Conservation (phyloP, 108 stramenopile genomes). For the Cyclotella sp. region DNA sequence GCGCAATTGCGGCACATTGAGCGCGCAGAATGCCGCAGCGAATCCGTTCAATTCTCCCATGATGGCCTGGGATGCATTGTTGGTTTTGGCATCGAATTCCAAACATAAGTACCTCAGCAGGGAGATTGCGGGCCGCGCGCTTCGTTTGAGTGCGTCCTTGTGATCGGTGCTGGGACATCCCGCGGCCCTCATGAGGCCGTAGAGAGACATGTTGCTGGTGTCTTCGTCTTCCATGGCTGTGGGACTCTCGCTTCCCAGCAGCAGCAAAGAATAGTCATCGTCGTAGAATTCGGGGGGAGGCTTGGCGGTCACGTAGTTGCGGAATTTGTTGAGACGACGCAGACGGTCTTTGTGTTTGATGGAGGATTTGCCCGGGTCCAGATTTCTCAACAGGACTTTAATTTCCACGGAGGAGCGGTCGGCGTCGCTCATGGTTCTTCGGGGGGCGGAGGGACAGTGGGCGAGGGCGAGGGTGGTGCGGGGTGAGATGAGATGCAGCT, state of each 20-base stretch:
- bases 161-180: conserved; percentile 73
- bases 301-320: conserved; percentile 71
- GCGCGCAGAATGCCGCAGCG: conserved; percentile 64
- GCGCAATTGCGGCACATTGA: conserved; percentile 63
- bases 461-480: too few relatives aligned
- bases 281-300: conserved; percentile 89
- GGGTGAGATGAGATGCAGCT: too few relatives aligned
- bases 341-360: conserved; percentile 87
- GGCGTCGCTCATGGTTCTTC: conserved; percentile 31
- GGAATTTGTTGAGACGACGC: conserved; percentile 80
- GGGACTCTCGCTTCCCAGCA: conserved; percentile 76
- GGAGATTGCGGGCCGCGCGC: conserved; percentile 75
- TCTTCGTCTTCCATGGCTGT: conserved; percentile 69
- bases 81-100: conserved; percentile 51
- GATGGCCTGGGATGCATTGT: neutral
- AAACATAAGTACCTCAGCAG: conserved; percentile 76
- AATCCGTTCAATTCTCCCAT: conserved; percentile 65
- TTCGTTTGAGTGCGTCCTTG: conserved; percentile 76
- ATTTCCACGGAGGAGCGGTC: conserved; percentile 75
- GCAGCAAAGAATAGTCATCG: conserved; percentile 79
- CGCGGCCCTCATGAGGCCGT: conserved; percentile 78
- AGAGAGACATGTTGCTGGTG: conserved; percentile 47
- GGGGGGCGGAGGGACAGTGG: too few relatives aligned
- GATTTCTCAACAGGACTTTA: conserved; percentile 68
- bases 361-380: conserved; percentile 70